These are phyloP conservation scores for Fraxinus paxiana DNA, from an alignment of 305 asterid species.

Conservation along the genomic window DNA sequence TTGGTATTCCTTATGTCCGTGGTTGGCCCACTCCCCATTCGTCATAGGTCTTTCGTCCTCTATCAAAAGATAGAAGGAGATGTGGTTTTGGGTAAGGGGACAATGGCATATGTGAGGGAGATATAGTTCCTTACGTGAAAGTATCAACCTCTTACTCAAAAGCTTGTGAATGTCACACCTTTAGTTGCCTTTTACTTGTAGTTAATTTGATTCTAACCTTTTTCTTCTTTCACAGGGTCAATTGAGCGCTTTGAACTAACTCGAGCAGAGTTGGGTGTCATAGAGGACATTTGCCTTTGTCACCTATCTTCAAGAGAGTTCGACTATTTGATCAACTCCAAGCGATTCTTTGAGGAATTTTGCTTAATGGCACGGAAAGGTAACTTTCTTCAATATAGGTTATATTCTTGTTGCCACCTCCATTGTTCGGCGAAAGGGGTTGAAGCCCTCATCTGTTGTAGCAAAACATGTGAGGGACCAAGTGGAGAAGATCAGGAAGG, in stretches of 20 bases:
- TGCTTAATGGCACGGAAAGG: too few species aligned
- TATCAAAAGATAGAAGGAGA: neutral
- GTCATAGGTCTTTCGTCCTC: neutral
- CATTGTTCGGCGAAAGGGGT: neutral
- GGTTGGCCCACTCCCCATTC: neutral
- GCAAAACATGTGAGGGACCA: neutral
- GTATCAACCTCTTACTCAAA: neutral
- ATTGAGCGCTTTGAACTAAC: neutral
- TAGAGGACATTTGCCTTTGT: neutral
- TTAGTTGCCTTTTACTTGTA: neutral
- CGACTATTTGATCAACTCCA: neutral
- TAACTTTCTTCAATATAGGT: too few species aligned
- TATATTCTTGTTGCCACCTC: neutral
- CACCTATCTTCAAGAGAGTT: neutral
- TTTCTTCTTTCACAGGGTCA: neutral
- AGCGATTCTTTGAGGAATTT: neutral
- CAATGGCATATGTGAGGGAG: neutral
- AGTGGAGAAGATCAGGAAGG: neutral
- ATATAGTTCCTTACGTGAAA: neutral
- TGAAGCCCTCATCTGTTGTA: neutral
- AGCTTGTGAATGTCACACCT: neutral
- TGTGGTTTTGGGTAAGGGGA: neutral
- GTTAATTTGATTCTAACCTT: neutral
- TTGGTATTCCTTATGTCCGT: neutral
- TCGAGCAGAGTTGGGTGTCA: neutral